Evolutionary conservation across 2,329 filamentous ascomycete species (phyloP).

Genomic region (Ophiocordyceps camponoti-floridani): DNA sequence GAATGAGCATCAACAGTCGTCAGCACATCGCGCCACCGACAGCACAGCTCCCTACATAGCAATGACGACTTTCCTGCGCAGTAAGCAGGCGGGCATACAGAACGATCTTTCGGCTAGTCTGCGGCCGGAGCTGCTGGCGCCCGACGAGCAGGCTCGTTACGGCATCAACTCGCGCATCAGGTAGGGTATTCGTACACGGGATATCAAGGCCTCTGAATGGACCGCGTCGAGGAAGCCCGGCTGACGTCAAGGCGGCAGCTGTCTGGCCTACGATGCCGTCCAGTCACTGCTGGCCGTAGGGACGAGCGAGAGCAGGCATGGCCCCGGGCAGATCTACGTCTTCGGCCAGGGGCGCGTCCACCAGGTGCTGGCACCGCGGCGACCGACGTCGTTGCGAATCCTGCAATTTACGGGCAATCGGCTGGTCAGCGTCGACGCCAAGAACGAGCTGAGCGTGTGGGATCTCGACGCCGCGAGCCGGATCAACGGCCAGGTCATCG

Average conservation of each 20-base stretch:
- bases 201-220: background rate
- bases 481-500: slow-evolving; percentile 53
- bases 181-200: slow-evolving; percentile 15
- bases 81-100: slow-evolving; percentile 85
- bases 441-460: slow-evolving; percentile 73
- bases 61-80: slow-evolving; percentile 79
- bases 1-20: background rate
- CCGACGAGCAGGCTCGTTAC: slow-evolving; percentile 70
- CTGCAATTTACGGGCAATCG: slow-evolving; percentile 78
- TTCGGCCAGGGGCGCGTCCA: slow-evolving; percentile 70
- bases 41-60: background rate
- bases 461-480: slow-evolving; percentile 53
- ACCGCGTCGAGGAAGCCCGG: background rate
- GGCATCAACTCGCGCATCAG: slow-evolving; percentile 64
- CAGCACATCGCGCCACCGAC: too few species aligned
- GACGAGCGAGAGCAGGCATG: slow-evolving; percentile 74
- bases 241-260: slow-evolving; percentile 23
- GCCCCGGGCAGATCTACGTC: slow-evolving; percentile 74
- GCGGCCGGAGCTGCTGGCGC: slow-evolving; percentile 56
- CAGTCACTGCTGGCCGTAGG: slow-evolving; percentile 88
- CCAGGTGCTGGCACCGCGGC: slow-evolving; percentile 52
- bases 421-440: slow-evolving; percentile 67
- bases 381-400: slow-evolving; percentile 55
- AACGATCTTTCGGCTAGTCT: slow-evolving; percentile 78
- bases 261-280: slow-evolving; percentile 78